phyloP scores from a whole-genome alignment of 2,329 filamentous ascomycete species.

The Exophiala alcalophila region DNA sequence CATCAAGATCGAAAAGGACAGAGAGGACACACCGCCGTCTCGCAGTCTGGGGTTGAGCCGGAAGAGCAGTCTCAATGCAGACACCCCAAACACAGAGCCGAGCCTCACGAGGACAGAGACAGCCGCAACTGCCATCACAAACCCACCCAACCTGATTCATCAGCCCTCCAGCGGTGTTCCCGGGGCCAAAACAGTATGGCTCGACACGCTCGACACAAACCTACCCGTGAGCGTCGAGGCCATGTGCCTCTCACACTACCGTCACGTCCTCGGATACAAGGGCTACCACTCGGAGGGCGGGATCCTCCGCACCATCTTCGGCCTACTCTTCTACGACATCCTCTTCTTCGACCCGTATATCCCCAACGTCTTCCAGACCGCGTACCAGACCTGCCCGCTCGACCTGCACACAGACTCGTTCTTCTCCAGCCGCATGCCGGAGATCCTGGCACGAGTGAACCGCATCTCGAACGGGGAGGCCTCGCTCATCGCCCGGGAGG shows the following conservation, averaged over 20 bases:
- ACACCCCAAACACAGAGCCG: not conserved
- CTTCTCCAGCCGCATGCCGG: constrained; percentile 77
- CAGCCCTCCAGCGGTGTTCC: constrained; percentile 27
- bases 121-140: constrained; percentile 21
- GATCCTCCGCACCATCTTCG: constrained; percentile 85
- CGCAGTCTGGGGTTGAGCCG: constrained; percentile 22
- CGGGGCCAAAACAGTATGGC: constrained; percentile 73
- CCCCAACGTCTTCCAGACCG: constrained; percentile 95
- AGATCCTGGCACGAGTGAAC: constrained; percentile 83
- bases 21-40: constrained; percentile 38
- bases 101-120: constrained; percentile 5
- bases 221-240: constrained; percentile 84
- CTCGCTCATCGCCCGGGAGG: constrained; percentile 60
- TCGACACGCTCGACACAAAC: constrained; percentile 68
- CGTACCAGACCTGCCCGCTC: constrained; percentile 88
- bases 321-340: constrained; percentile 88
- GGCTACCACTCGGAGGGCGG: constrained; percentile 92
- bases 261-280: constrained; percentile 74
- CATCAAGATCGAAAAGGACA: constrained; percentile 66
- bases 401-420: constrained; percentile 93
- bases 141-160: constrained; percentile 7
- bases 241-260: constrained; percentile 89
- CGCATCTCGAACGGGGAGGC: constrained; percentile 83
- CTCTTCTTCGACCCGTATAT: constrained; percentile 74
- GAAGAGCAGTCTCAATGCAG: constrained; percentile 20